These are phyloP conservation scores for Trypethelium eluteriae DNA, from an alignment of 495 filamentous ascomycete genomes.

Conservation along the genomic window DNA sequence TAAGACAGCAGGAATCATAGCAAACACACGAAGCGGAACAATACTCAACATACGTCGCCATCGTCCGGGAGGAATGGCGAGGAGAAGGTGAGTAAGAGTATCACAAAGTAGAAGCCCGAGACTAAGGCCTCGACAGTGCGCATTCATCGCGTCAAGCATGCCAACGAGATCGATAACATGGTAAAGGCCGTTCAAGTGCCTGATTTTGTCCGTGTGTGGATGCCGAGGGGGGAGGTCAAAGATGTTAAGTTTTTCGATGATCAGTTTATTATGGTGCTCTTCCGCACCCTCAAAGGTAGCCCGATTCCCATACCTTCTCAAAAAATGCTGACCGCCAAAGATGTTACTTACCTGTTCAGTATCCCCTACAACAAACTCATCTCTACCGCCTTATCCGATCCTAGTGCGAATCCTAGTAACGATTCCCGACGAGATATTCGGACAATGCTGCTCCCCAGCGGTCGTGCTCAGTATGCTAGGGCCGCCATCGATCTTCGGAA, in stretches of 20 bases:
- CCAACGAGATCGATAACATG: slow-evolving; percentile 1
- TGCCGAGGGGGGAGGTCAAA: slow-evolving; percentile 9
- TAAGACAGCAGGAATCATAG: slow-evolving; percentile 1
- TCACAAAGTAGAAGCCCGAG: not conserved
- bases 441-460: not conserved
- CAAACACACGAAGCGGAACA: not conserved
- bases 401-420: too few species aligned
- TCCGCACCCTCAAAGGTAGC: slow-evolving; percentile 4
- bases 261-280: slow-evolving; percentile 18
- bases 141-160: slow-evolving; percentile 24
- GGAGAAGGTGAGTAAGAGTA: not conserved
- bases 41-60: slow-evolving; percentile 18
- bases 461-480: slow-evolving; percentile 10
- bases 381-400: not conserved
- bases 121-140: slow-evolving; percentile 16
- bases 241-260: slow-evolving; percentile 31
- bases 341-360: not conserved
- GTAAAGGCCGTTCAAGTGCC: not conserved
- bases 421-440: not conserved
- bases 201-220: slow-evolving; percentile 13
- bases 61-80: not conserved
- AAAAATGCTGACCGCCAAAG: not conserved
- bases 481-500: not conserved
- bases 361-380: not conserved
- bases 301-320: not conserved